These are phyloP conservation scores for Chrysophaeum taylorii DNA, from an alignment of 352 stramenopile species.

Conservation along the genomic window DNA sequence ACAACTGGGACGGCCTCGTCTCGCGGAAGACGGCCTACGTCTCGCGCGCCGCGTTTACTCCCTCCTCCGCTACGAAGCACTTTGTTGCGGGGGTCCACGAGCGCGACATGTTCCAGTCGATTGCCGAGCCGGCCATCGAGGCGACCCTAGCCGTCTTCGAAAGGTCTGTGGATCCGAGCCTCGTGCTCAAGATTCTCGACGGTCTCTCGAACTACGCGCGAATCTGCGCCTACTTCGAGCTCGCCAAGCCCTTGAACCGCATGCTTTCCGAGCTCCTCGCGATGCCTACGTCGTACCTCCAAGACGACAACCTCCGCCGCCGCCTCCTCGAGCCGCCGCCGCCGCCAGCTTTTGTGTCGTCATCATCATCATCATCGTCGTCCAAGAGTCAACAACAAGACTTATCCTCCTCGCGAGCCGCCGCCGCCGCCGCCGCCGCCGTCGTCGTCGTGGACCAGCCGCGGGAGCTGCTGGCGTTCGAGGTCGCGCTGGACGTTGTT, in stretches of 20 bases:
- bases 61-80: not conserved
- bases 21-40: not conserved
- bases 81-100: constrained; percentile 41
- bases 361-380: too few relatives aligned
- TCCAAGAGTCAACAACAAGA: too few relatives aligned
- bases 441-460: too few relatives aligned
- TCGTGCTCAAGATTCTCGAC: not conserved
- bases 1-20: not conserved
- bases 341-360: too few relatives aligned
- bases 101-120: constrained; percentile 49
- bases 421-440: too few relatives aligned
- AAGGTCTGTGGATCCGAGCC: not conserved
- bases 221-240: not conserved
- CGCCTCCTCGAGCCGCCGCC: too few relatives aligned
- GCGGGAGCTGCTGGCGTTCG: too few relatives aligned
- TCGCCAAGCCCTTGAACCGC: not conserved
- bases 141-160: not conserved
- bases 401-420: too few relatives aligned
- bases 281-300: too few relatives aligned
- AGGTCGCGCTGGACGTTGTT: too few relatives aligned
- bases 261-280: not conserved
- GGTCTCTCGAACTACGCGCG: not conserved
- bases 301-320: too few relatives aligned
- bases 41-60: not conserved
- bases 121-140: constrained; percentile 20